Conservation (phyloP, 78 protist species). For the Guillardia theta region DNA sequence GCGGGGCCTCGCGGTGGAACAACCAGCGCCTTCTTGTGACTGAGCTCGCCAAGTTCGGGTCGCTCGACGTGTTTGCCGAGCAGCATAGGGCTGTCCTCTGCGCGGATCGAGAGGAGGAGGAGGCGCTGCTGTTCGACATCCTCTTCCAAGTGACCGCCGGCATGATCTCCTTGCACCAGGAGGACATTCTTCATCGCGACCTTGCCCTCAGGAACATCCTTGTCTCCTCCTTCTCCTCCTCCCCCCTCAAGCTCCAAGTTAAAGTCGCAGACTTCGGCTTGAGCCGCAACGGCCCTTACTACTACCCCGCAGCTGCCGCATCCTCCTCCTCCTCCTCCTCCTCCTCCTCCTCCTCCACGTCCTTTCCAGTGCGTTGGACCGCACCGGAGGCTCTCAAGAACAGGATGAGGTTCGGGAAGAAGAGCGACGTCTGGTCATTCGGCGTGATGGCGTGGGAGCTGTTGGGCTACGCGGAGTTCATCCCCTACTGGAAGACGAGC, state of each 20-base stretch:
- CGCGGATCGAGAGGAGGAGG: not conserved
- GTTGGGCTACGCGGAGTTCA: not conserved
- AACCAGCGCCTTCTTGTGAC: not conserved
- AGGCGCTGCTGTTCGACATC: not conserved
- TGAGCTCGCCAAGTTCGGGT: not conserved
- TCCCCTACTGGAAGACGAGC: not conserved
- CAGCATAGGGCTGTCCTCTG: not conserved
- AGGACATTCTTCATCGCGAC: not conserved
- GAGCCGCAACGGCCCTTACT: not conserved
- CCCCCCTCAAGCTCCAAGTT: not conserved
- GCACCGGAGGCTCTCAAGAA: not conserved
- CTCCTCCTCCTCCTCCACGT: no score
- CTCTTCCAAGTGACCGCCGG: not conserved
- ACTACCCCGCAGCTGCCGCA: no score
- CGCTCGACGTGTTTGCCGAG: not conserved
- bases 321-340: no score
- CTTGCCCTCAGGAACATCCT: not conserved
- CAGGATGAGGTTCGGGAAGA: not conserved
- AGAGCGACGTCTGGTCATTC: conserved; percentile 1
- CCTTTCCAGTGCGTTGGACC: not conserved
- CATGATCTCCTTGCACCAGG: not conserved
- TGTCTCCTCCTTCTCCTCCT: not conserved
- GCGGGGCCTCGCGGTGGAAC: not conserved
- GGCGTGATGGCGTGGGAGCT: not conserved
- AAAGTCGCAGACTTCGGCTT: conserved; percentile 1